A percentile compares a stretch with the other conserved stretches of the same genome.
Conservation (phyloP, 2,329 filamentous ascomycete genomes). For the Trichoderma koningii region DNA sequence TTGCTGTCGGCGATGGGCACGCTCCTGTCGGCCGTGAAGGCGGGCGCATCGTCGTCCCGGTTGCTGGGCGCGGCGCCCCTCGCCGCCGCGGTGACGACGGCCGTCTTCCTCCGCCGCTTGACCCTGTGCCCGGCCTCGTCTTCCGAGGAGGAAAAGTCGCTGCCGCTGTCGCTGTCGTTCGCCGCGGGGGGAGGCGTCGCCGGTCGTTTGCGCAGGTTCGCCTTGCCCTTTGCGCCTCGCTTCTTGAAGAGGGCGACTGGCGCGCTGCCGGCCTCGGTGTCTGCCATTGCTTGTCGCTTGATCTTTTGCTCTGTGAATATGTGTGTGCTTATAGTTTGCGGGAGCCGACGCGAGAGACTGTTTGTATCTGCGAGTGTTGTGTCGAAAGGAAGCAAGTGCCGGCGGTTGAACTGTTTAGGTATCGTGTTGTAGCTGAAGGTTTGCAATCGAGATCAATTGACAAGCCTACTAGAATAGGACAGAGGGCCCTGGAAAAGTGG, state of each 20-base stretch:
- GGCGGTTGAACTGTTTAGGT: background rate
- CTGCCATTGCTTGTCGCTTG: background rate
- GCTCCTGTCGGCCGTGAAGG: conserved; percentile 63
- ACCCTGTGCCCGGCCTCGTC: conserved; percentile 74
- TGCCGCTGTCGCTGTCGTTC: conserved; percentile 60
- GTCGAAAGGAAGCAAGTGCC: background rate
- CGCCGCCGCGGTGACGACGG: conserved; percentile 66
- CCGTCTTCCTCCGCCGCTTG: conserved; percentile 74
- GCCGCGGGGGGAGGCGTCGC: conserved; percentile 73
- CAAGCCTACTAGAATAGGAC: background rate
- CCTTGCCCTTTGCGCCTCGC: conserved; percentile 72
- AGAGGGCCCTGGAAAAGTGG: background rate
- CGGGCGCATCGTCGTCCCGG: conserved; percentile 50
- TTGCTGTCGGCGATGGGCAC: conserved; percentile 67
- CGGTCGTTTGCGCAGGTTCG: conserved; percentile 77
- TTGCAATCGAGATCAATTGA: background rate
- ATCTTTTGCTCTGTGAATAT: background rate
- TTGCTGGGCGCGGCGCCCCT: conserved; percentile 44
- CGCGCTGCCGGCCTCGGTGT: conserved; percentile 31
- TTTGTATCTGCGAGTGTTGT: background rate
- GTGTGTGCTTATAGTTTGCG: background rate
- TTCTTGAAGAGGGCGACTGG: conserved; percentile 81
- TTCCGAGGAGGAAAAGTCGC: conserved; percentile 71
- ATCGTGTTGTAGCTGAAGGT: background rate
- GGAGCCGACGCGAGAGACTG: too few species aligned